Evolutionary conservation across 441 rosid genomes (phyloP), one percentile per base, ranked within the genome.

Genomic region (Euphorbia neoarborescens): DNA sequence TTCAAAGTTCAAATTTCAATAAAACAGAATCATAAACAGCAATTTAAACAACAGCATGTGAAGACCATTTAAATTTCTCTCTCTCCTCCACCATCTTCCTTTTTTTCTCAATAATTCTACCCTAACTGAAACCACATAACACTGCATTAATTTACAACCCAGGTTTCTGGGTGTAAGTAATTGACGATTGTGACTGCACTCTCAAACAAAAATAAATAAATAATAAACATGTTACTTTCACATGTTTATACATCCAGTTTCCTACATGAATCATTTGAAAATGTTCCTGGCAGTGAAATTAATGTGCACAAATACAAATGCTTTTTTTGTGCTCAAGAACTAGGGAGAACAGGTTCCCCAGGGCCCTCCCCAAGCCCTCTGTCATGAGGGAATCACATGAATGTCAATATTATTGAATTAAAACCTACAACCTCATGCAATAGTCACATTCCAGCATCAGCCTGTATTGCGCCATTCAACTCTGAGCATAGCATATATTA

Each of bases 161-260:
- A 34, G 22, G 28, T 50, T 46, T 19, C 8, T 50, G 20, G 37
- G 11, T 12, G 42, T 0, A 27, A 38, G 42, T 58, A 19, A 40
- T 20, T 56, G 44, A 42, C 8, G 62, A 22, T 58, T 28, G 37
- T 32, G n/a, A 24, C 25, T 35, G 37, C 25, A 22, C 48, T 42
- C 7, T 5, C 11, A 62, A 56, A 38, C 5, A 38, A 64, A 35
- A 54, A 25, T 8, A 48, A 48, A 62, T 34, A 32, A 61, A 32
- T 17, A 61, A 32, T 17, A 14, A 57, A 11, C 3, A 30, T 13
- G 58, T 5, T 7, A 19, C 25, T 60, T 73, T 62, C 70, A 59
- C 20, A 25, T 71, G 69, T 44, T 60, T 15, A 62, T 32, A 11
- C 60, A 71, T 71, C 48, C 28, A 63, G 61, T 66, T 76, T 54